Percentiles rank a stretch among this genome's conserved stretches.
These are phyloP conservation scores for Picea engelmannii DNA, from an alignment of 83 land plant species.

Conservation along the genomic window DNA sequence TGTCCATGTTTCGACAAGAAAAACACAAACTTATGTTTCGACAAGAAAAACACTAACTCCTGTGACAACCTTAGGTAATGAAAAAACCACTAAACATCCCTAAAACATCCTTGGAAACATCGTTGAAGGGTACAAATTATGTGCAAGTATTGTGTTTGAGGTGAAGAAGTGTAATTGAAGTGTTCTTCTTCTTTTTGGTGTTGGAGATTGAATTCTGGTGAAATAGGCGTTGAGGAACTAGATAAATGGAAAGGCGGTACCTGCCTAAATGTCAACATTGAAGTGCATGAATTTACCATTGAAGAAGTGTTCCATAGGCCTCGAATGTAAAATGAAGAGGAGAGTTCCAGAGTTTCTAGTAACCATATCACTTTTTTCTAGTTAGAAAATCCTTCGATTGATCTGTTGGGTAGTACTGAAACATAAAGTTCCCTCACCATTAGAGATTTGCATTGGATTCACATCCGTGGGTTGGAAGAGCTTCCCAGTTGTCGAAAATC, in stretches of 20 bases:
- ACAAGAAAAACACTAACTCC: too few species aligned
- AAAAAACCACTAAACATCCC: too few species aligned
- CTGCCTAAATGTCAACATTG: constrained; percentile 1
- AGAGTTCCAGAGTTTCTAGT: constrained; percentile 20
- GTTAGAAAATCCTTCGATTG: too few species aligned
- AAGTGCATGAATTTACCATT: background rate
- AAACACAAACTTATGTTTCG: too few species aligned
- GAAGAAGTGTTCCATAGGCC: constrained; percentile 37
- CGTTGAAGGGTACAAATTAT: background rate
- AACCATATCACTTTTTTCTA: too few species aligned
- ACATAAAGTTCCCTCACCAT: background rate
- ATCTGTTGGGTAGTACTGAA: background rate
- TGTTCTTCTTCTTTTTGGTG: constrained; percentile 21
- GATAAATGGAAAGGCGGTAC: background rate
- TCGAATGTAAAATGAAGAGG: constrained; percentile 36
- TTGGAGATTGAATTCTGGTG: constrained; percentile 56
- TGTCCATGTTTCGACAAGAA: too few species aligned
- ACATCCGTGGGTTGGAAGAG: too few species aligned
- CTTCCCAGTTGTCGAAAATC: too few species aligned
- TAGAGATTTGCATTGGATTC: too few species aligned
- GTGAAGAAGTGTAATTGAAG: background rate
- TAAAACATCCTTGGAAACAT: too few species aligned
- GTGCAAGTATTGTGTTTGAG: background rate
- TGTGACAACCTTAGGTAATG: too few species aligned
- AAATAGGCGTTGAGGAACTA: background rate